Base-by-base conservation (phyloP, 148 eudicot genomes). In the Camellia lanceoleosa region DNA sequence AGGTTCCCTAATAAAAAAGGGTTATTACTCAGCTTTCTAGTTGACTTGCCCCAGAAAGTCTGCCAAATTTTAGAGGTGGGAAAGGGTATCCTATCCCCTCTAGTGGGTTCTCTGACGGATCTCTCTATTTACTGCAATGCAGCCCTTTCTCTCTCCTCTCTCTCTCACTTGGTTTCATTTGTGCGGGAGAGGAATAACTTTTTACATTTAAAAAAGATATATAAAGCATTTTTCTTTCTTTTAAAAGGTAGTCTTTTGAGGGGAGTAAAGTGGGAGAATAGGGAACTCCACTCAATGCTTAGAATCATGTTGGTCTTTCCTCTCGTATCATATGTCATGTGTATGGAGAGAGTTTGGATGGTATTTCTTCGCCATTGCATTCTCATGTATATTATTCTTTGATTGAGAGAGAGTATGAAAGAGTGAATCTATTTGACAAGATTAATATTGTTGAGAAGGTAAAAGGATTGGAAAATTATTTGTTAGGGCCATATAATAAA, bases 41-140 rank as follows among this genome's bases (percentile, higher is more conserved):
- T 74, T 74, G 77, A 74, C 77, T 58, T 74, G 65, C 7, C 30
- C 77, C 77, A 56, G 64, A 74, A 74, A 74, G 65, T 16, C 1
- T 15, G n/a, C 49, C 47, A 56, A 41, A 55, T 15, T 38, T 1
- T 1, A 1, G 9, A 18, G 6, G 20, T 18, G 51, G 61, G 5
- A 59, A 74, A 42, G 65, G 77, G 65, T 18, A 38, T 41, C 64
- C 19, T 55, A 38, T 41, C 65, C 77, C 46, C 63, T 13, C 64
- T 3, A 23, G 64, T 56, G 65, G 65, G 38, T 30, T 16, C 65
- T 42, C 7, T 55, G 65, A 74, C 58, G 77, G 66, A 74, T 74
- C 44, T 58, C 51, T 74, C 65, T 74, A 58, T 59, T 74, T 65
- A 73, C 44, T 68, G 47, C 52, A 68, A 43, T 11, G 47, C 14